A percentile compares a stretch with the other conserved stretches of the same genome.
Evolutionary conservation across 495 filamentous ascomycete species (phyloP).

Genomic region (Penicillium dipodomyicola): DNA sequence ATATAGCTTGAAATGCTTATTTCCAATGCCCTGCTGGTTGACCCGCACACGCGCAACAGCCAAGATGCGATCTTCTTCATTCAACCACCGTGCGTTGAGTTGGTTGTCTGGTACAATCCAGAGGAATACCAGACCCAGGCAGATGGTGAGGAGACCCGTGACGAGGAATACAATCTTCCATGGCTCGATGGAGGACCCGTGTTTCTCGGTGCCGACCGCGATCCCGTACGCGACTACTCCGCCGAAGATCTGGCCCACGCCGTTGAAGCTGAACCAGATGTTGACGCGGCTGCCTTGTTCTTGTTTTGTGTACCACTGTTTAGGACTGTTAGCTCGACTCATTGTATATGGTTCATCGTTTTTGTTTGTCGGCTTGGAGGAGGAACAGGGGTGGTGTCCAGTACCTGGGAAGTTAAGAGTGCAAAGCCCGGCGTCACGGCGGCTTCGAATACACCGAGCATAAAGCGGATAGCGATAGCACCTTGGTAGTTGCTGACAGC

Average conservation of each 20-base stretch:
- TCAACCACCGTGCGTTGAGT: constrained; percentile 65
- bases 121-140: constrained; percentile 57
- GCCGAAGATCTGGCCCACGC: constrained; percentile 59
- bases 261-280: constrained; percentile 65
- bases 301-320: constrained; percentile 59
- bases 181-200: constrained; percentile 54
- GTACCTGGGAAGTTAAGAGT: constrained; percentile 55
- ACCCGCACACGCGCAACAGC: constrained; percentile 59
- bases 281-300: constrained; percentile 58
- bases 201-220: constrained; percentile 51
- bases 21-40: constrained; percentile 68
- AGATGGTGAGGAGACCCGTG: constrained; percentile 59
- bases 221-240: constrained; percentile 65
- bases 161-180: constrained; percentile 72
- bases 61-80: constrained; percentile 56
- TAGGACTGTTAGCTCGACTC: not conserved
- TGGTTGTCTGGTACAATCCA: constrained; percentile 68
- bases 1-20: constrained; percentile 64
- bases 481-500: constrained; percentile 46
- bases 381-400: not conserved
- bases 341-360: not conserved
- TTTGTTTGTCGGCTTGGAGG: too few relatives aligned
- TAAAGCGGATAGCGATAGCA: constrained; percentile 56
- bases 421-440: constrained; percentile 64
- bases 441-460: constrained; percentile 61